phyloP scores from a whole-genome alignment of 2,329 filamentous ascomycete genomes.

The Sporothrix inflata region DNA sequence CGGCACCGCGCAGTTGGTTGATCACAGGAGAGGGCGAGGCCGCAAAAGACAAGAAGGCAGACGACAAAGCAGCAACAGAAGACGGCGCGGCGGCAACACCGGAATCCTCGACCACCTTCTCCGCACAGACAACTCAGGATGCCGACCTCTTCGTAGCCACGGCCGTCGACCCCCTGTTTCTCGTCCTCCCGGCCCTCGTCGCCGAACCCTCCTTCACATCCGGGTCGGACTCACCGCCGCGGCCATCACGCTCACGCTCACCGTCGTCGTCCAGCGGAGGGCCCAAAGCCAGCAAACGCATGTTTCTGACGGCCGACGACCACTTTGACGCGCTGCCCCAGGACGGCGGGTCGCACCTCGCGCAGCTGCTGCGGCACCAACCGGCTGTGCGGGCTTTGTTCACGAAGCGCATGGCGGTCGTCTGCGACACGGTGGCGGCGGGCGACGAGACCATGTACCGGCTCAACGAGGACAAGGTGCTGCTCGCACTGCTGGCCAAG shows the following conservation, averaged over 20 bases:
- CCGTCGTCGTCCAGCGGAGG: conserved; percentile 27
- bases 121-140: conserved; percentile 58
- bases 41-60: neutral
- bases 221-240: conserved; percentile 32
- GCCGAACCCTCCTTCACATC: conserved; percentile 44
- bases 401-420: conserved; percentile 65
- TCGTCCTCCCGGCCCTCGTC: conserved; percentile 73
- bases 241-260: neutral
- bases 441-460: conserved; percentile 86
- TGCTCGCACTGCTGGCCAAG: conserved; percentile 68
- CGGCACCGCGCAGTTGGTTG: conserved; percentile 65
- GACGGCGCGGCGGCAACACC: conserved; percentile 23
- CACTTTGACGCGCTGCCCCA: conserved; percentile 65
- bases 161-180: conserved; percentile 79
- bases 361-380: conserved; percentile 56
- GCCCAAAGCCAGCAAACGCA: conserved; percentile 55
- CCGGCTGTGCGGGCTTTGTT: conserved; percentile 54
- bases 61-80: neutral
- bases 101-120: conserved; percentile 31
- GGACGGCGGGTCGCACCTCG: conserved; percentile 60
- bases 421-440: conserved; percentile 83
- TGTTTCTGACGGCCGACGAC: conserved; percentile 72
- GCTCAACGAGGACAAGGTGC: conserved; percentile 71
- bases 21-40: conserved; percentile 41
- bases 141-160: conserved; percentile 85